Evolutionary conservation across 2,329 filamentous ascomycete genomes (phyloP), one percentile per base, ranked within the genome.

Genomic region (Ilyonectria mors-panacis): DNA sequence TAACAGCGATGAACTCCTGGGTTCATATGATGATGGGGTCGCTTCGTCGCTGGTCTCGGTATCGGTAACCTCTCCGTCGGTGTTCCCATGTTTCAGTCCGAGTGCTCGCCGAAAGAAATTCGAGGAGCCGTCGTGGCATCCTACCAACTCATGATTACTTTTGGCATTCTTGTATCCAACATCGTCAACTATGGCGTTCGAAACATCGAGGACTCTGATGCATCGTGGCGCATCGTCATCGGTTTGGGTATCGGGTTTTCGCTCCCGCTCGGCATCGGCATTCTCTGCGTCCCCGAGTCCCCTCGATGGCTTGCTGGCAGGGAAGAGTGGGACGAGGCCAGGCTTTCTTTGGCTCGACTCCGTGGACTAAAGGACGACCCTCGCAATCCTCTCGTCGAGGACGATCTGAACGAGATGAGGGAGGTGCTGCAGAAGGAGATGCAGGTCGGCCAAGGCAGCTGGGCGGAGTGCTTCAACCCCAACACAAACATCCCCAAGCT

Each of bases 81-180:
- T 39, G 89, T 92, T 2, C 90, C 90, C 65, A 89, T 92, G 85
- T 92, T 89, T 78, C 89, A 92, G 78, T 87, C 87, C 45, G 90
- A 92, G 76, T 89, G 85, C 59, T 85, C 88, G 2, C 90, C 90
- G 4, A 84, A 85, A 19, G 85, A 89, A 73, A 90, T 92, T 67
- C 88, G 90, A 71, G 90, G 89, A 71, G 86, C 88, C 37, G 86
- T 92, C 48, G 87, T 92, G n/a, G 85, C 87, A 5, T 89, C 87
- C n/a, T 93, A 93, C 79, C 92, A 93, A 80, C 87, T 93, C 17
- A 90, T 93, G 81, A 92, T 93, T 77, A 93, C 91, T 0, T 82
- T 93, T 30, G 92, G 92, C 37, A 92, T 93, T 69, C 87, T 89
- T 59, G 77, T 86, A 21, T 83, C 86, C 60, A 87, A 87, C 71